Base-by-base conservation (phyloP, 169 alveolate species). In the Besnoitia besnoiti region DNA sequence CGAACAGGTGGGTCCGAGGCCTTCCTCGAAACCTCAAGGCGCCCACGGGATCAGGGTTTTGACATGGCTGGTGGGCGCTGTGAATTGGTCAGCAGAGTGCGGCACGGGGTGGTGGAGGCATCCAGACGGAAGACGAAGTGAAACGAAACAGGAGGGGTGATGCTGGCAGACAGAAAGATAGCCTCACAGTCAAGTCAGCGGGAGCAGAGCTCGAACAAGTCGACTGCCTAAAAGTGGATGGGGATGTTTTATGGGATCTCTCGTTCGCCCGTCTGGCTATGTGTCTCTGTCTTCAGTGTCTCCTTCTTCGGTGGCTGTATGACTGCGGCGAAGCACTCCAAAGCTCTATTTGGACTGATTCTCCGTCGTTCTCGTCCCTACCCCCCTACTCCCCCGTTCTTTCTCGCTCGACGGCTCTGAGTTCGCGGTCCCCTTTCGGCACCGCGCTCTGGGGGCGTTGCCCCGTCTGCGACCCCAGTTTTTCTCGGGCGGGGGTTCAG, bases 1-100 rank as follows among this genome's bases (percentile, higher is more conserved):
- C 42, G 47, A n/a, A 7, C 80, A 67, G 80, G 80, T 67, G 80
- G n/a, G 80, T n/a, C n/a, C n/a, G n/a, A n/a, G n/a, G n/a, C n/a
- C n/a, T n/a, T n/a, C n/a, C n/a, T n/a, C n/a, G n/a, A n/a, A n/a
- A n/a, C n/a, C n/a, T n/a, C n/a, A n/a, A n/a, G n/a, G n/a, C n/a
- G n/a, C n/a, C n/a, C n/a, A n/a, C n/a, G n/a, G n/a, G n/a, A n/a
- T n/a, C n/a, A n/a, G n/a, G n/a, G n/a, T n/a, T n/a, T n/a, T n/a
- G n/a, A n/a, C n/a, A n/a, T n/a, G n/a, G n/a, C n/a, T n/a, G n/a
- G n/a, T n/a, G n/a, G n/a, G n/a, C n/a, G n/a, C n/a, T n/a, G n/a
- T n/a, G n/a, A n/a, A n/a, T n/a, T n/a, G n/a, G n/a, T n/a, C n/a
- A n/a, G n/a, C n/a, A n/a, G n/a, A n/a, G n/a, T n/a, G n/a, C n/a